These are phyloP conservation scores for Corymbia calophylla DNA, from an alignment of 441 rosid genomes.

Conservation along the genomic window DNA sequence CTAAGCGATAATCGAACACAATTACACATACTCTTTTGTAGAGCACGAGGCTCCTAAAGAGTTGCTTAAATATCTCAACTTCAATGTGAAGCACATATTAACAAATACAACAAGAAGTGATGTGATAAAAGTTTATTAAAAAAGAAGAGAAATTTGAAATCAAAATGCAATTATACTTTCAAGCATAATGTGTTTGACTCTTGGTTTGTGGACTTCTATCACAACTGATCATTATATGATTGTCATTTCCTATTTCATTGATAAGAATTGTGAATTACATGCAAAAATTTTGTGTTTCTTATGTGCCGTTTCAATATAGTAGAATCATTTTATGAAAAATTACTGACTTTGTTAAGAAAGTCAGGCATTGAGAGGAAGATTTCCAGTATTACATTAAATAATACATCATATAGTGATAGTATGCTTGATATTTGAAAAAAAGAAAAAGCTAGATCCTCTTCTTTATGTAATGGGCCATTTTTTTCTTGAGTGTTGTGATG, in stretches of 20 bases:
- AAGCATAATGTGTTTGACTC: neutral
- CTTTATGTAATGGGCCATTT: neutral
- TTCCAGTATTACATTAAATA: no score
- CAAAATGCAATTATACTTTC: neutral
- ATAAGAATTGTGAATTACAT: no score
- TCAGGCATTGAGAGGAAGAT: no score
- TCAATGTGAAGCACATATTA: neutral
- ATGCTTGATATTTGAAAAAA: neutral
- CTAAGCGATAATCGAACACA: neutral
- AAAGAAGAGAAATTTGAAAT: neutral
- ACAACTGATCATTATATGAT: neutral
- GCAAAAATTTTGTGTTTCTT: neutral
- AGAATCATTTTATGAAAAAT: neutral
- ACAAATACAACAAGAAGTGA: neutral
- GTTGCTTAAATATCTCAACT: neutral
- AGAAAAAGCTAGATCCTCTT: no score
- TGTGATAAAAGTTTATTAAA: neutral
- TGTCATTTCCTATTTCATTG: neutral
- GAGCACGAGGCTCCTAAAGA: neutral
- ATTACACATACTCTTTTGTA: neutral
- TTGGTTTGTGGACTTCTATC: rapidly evolving
- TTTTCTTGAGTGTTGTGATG: neutral
- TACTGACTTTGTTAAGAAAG: no score
- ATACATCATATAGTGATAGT: neutral
- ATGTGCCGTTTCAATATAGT: neutral